A percentile compares a stretch with the other conserved stretches of the same genome.
phyloP scores from a whole-genome alignment of 2,329 filamentous ascomycete genomes.

The Colletotrichum sublineola region DNA sequence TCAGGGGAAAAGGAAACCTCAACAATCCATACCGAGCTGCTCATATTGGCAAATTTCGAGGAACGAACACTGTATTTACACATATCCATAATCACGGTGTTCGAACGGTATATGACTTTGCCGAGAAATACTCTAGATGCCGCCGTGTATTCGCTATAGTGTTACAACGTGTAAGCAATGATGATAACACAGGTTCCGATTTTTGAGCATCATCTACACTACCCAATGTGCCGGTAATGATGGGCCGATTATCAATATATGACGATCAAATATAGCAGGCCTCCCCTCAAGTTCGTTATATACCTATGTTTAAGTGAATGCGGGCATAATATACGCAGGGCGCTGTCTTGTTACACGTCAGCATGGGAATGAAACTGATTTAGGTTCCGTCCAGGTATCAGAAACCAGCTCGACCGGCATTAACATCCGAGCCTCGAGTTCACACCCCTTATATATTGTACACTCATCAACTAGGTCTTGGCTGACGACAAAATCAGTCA shows the following conservation, averaged over 20 bases:
- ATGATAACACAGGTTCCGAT: too few relatives aligned
- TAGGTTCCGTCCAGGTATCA: constrained; percentile 38
- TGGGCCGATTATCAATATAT: neutral
- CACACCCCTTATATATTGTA: neutral
- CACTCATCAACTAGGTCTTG: neutral
- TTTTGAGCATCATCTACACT: neutral
- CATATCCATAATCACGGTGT: neutral
- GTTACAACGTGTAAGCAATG: neutral
- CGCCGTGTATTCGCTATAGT: neutral
- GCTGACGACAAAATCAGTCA: neutral
- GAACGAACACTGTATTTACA: neutral
- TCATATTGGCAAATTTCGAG: neutral
- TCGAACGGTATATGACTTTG: neutral
- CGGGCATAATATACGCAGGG: too few relatives aligned
- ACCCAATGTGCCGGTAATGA: neutral
- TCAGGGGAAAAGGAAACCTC: neutral
- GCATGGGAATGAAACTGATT: constrained; percentile 23
- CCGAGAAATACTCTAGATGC: too few relatives aligned
- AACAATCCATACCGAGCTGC: neutral
- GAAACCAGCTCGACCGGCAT: constrained; percentile 18
- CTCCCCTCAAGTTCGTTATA: neutral
- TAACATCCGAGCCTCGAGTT: neutral
- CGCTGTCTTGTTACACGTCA: constrained; percentile 18
- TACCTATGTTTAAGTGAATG: neutral
- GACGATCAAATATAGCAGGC: neutral